Base-by-base conservation (phyloP, 352 stramenopile genomes). In the Pythium folliculosum region DNA sequence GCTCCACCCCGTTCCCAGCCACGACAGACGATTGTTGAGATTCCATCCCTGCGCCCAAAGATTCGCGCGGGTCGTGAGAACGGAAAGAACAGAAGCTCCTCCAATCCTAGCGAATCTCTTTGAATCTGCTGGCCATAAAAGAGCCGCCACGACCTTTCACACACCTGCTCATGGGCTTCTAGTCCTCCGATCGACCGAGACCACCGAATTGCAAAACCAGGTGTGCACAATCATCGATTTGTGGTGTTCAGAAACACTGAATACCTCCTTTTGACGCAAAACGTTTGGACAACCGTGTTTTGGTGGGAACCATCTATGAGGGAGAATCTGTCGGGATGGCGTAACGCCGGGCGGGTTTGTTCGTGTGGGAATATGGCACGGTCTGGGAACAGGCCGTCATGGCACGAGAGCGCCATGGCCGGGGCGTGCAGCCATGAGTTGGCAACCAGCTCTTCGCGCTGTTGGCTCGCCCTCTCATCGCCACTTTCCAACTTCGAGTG, bases 111-210 rank as follows among this genome's bases (percentile, higher is more conserved):
- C 25, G 55, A 62, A 62, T 62, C 55, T 62, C 55, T 40, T 21
- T 43, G 55, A 62, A 62, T 62, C 55, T 62, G 27, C 40, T 8
- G 52, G 25, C 19, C 55, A 62, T 51, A 62, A 19, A 62, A 62
- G 19, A 40, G n/a, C 13, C 12, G 9, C 21, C 25, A 52, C 55
- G 55, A 62, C 55, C 40, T 62, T 62, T 62, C 55, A 44, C 25
- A 22, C 25, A 49, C 22, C 38, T 16, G 14, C 19, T 23, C 21
- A 27, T 40, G 25, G 16, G 23, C 21, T 43, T 62, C 55, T 40
- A 62, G 13, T n/a, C 21, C 14, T 22, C 10, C 19, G n/a, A 10
- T n/a, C 16, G 6, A 37, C 9, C 9, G 9, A 52, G 30, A 30
- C 1, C 38, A 40, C 55, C 10, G 8, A 43, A 40, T 21, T 40